A percentile compares a stretch with the other conserved stretches of the same genome.
Evolutionary conservation across 495 filamentous ascomycete genomes (phyloP).

Genomic region (Thermothielavioides terrestris): DNA sequence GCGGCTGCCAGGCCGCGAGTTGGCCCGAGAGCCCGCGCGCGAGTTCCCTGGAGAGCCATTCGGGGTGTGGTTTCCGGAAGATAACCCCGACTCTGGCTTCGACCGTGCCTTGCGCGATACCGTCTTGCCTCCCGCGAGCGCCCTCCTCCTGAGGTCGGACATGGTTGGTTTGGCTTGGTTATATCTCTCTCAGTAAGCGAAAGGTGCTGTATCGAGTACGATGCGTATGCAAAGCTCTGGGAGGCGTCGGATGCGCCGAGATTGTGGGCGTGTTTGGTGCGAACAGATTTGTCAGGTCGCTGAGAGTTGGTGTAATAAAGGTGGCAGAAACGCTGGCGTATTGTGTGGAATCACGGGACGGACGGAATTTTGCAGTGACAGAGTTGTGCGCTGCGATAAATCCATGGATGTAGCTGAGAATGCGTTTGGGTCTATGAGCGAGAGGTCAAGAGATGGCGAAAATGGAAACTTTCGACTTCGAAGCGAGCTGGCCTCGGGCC

Average conservation of each 20-base stretch:
- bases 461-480: background rate
- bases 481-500: no score
- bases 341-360: background rate
- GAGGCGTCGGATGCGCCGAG: background rate
- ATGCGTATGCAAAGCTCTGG: background rate
- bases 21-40: conserved; percentile 14
- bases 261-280: background rate
- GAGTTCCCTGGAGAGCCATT: conserved; percentile 21
- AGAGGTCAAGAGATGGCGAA: background rate
- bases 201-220: background rate
- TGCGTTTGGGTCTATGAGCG: background rate
- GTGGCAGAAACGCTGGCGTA: background rate
- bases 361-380: background rate
- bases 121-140: conserved; percentile 78
- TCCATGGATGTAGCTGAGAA: background rate
- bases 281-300: background rate
- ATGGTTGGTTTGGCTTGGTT: conserved; percentile 35
- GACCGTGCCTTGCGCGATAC: conserved; percentile 82
- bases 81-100: conserved; percentile 54
- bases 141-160: conserved; percentile 75
- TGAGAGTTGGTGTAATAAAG: background rate
- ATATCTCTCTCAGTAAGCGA: background rate
- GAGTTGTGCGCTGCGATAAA: background rate
- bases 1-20: conserved; percentile 54
- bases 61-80: conserved; percentile 36